Conservation (phyloP, 768 basidiomycete genomes). For the Cystofilobasidium bisporidii region DNA sequence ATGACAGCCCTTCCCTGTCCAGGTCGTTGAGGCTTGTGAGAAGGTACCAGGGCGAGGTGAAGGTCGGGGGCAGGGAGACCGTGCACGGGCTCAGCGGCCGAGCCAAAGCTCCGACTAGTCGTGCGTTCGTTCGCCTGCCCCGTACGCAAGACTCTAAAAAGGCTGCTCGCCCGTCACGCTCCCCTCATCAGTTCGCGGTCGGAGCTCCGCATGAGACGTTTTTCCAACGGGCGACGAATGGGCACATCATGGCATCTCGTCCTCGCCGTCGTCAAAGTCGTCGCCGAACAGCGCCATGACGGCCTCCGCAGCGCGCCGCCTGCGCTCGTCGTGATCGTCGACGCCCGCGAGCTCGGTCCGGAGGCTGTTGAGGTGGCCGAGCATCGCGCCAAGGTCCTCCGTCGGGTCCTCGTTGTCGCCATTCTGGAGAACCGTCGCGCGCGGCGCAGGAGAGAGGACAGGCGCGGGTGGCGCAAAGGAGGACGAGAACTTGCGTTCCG, state of each 20-base stretch:
- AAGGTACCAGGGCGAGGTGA: too few species aligned
- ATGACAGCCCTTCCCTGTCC: too few species aligned
- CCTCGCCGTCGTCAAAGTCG: not conserved
- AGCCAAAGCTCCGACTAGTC: too few species aligned
- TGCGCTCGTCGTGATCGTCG: not conserved
- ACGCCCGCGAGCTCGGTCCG: not conserved
- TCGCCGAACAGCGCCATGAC: conserved; percentile 2
- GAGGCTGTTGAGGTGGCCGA: not conserved
- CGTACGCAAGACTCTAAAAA: too few species aligned
- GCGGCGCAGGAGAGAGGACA: not conserved
- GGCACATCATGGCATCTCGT: not conserved
- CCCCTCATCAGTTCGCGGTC: too few species aligned
- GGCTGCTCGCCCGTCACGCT: too few species aligned
- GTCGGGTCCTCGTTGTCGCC: not conserved
- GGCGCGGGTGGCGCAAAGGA: not conserved
- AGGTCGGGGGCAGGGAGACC: too few species aligned
- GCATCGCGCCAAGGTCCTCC: not conserved
- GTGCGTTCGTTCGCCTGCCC: too few species aligned
- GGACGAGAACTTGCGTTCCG: not conserved
- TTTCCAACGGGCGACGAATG: not conserved
- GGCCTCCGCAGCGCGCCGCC: not conserved
- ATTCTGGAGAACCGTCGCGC: not conserved
- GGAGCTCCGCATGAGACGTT: too few species aligned
- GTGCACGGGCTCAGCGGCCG: too few species aligned
- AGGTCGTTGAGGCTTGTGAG: too few species aligned